Evolutionary conservation across 805 yeast species (phyloP).

Genomic region (Pichia californica): DNA sequence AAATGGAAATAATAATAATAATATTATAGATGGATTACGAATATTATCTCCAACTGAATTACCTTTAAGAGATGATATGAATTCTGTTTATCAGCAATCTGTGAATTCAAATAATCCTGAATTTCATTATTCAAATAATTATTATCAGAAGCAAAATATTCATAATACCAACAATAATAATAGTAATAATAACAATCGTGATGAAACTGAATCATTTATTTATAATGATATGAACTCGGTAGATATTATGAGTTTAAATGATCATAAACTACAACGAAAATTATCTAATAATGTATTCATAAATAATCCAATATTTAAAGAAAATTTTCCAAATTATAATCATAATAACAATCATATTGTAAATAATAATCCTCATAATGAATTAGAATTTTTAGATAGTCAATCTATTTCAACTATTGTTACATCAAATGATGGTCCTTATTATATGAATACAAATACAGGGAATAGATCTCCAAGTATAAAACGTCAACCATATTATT

Average conservation of each 20-base stretch:
- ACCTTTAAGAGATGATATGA: conserved; percentile 13
- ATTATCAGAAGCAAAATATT: background rate
- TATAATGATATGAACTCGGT: conserved; percentile 18
- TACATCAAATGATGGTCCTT: background rate
- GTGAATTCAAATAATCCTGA: conserved; percentile 17
- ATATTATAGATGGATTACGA: background rate
- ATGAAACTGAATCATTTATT: conserved; percentile 26
- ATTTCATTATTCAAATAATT: background rate
- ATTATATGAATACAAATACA: background rate
- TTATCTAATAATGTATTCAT: conserved; percentile 2
- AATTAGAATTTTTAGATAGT: conserved; percentile 17
- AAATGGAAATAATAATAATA: background rate
- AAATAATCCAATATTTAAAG: conserved; percentile 2
- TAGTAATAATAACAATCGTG: background rate
- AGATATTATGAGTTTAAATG: conserved; percentile 9
- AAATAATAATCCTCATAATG: conserved; percentile 9
- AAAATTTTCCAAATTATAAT: background rate
- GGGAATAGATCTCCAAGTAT: conserved; percentile 7
- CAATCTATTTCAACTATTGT: conserved; percentile 13
- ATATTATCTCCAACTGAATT: background rate
- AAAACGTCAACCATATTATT: background rate
- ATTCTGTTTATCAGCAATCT: conserved; percentile 23
- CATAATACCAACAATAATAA: conserved; percentile 5
- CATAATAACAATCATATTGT: background rate
- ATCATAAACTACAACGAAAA: conserved; percentile 7